Evolutionary conservation across 371 early-diverging fungal species (phyloP), one percentile per base, ranked within the genome.

Genomic region (Mortierella sp.): DNA sequence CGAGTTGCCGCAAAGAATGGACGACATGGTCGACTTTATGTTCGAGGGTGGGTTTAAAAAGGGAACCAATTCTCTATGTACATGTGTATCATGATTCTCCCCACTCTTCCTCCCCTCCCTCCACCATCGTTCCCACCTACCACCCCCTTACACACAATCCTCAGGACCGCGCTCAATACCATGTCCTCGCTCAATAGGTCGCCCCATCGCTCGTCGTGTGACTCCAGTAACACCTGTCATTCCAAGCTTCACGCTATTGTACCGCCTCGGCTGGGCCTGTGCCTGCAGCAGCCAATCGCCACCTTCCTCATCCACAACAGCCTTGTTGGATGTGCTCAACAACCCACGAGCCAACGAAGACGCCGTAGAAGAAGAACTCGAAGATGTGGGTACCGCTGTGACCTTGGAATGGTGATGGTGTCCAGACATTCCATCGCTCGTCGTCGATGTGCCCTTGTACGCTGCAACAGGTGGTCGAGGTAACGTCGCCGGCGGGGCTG

Each of bases 151-250:
- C 28, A 83, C 83, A 69, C 83, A 83, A 54, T 83, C 83, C 53
- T 83, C 83, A 19, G 83, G 83, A 37, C 77, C 83, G 19, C 80
- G 80, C 21, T 83, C 83, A 71, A 83, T 53, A 3, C 76, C 79
- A 43, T 76, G 83, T 28, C 80, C 77, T 16, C 74, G 70, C 31
- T 83, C 83, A 16, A 83, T 70, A 26, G 80, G 83, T 4, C 83
- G 76, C n/a, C 83, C 83, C n/a, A 83, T 83, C 21, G 80, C 83
- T 3, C 83, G 80, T 31, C 83, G 72, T 8, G 83, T 83, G 54
- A 71, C 83, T n/a, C 83, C 83, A 5, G 79, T 74, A 4, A 83
- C 80, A 0, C 79, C 79, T 5, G 80, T 83, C 80, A 79, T 80
- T 8, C 83, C 80, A 40, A 82, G 46, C 59, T 83, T 83, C 50